phyloP scores from a whole-genome alignment of 2,329 filamentous ascomycete species.

The Calonectria pauciramosa region DNA sequence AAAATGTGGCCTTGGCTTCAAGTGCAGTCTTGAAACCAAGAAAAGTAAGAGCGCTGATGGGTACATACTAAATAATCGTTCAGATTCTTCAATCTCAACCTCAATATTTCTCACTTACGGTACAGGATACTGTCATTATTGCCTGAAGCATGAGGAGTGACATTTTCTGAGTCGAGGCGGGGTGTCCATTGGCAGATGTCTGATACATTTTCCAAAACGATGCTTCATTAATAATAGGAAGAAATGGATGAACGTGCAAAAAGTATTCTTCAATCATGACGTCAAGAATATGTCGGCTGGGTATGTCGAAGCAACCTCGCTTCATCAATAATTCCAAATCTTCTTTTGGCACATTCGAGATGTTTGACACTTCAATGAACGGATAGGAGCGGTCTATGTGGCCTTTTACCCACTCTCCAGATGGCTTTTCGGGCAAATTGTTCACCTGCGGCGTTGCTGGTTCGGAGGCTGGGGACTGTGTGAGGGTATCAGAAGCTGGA shows the following conservation, averaged over 20 bases:
- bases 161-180: background rate
- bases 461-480: background rate
- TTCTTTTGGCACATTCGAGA: background rate
- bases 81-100: background rate
- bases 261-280: slow-evolving; percentile 1
- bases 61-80: background rate
- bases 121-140: background rate
- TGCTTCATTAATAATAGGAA: background rate
- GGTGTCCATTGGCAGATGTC: background rate
- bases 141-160: background rate
- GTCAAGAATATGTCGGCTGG: background rate
- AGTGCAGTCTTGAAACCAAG: background rate
- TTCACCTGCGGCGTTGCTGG: background rate
- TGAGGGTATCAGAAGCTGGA: background rate
- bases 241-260: background rate
- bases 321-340: background rate
- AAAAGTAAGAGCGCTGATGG: background rate
- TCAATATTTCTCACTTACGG: background rate
- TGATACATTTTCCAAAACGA: slow-evolving; percentile 2
- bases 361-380: background rate
- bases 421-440: background rate
- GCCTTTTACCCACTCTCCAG: background rate
- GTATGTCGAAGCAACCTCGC: background rate
- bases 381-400: background rate
- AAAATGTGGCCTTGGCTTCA: background rate